Percentiles rank a stretch among this genome's conserved stretches.
Evolutionary conservation across 2,329 filamentous ascomycete species (phyloP).

Genomic region (Volutella citrinella): DNA sequence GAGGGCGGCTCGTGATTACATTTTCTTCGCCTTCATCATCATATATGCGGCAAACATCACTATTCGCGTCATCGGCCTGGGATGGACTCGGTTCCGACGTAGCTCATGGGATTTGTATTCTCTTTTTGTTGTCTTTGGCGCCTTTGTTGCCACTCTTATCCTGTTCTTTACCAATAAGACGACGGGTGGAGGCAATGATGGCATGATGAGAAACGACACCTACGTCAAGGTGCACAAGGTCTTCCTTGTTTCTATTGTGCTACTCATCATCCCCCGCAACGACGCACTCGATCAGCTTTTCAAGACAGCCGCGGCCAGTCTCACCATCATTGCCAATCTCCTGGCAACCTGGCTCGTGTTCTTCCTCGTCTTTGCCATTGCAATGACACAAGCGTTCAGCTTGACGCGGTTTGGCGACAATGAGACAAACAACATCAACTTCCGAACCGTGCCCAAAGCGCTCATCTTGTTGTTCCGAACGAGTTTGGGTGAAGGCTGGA

Average conservation of each 20-base stretch:
- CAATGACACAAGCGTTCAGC: conserved; percentile 92
- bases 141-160: conserved; percentile 75
- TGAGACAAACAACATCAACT: conserved; percentile 80
- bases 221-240: conserved; percentile 88
- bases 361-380: conserved; percentile 94
- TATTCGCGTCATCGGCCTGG: conserved; percentile 82
- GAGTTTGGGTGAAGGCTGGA: conserved; percentile 96
- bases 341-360: conserved; percentile 96
- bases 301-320: conserved; percentile 94
- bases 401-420: conserved; percentile 79
- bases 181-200: no score
- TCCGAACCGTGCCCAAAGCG: conserved; percentile 89
- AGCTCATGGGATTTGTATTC: conserved; percentile 97
- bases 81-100: conserved; percentile 85
- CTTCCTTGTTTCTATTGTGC: conserved; percentile 84
- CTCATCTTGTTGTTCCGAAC: conserved; percentile 90
- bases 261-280: conserved; percentile 91
- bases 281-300: conserved; percentile 97
- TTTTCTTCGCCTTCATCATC: conserved; percentile 80
- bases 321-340: conserved; percentile 86
- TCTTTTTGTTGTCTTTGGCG: conserved; percentile 72
- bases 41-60: conserved; percentile 80
- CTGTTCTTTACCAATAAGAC: conserved; percentile 63
- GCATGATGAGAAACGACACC: conserved; percentile 50
- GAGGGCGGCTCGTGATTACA: conserved; percentile 65